A percentile compares a stretch with the other conserved stretches of the same genome.
These are phyloP conservation scores for Xerocomus nothofagi DNA, from an alignment of 1,284 basidiomycete genomes.

Conservation along the genomic window DNA sequence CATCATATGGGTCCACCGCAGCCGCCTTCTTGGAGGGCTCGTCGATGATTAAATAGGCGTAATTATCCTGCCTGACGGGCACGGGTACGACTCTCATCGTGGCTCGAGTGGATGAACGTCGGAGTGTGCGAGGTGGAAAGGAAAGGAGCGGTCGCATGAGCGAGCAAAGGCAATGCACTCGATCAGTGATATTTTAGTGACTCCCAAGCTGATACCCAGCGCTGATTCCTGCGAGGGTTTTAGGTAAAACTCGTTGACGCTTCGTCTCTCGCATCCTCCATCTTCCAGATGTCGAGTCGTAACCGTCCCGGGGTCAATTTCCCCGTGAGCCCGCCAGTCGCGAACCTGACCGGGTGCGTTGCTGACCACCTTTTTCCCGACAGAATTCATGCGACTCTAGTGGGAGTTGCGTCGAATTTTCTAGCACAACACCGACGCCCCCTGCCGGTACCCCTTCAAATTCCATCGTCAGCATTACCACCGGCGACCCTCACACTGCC, in stretches of 20 bases:
- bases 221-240: constrained; percentile 4
- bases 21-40: constrained; percentile 69
- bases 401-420: too few species aligned
- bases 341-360: background rate
- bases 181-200: constrained; percentile 18
- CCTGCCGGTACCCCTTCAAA: too few species aligned
- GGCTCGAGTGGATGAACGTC: background rate
- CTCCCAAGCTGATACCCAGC: constrained; percentile 3
- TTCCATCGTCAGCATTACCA: too few species aligned
- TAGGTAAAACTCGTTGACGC: background rate
- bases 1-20: constrained; percentile 82
- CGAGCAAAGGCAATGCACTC: constrained; percentile 20
- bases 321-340: constrained; percentile 2
- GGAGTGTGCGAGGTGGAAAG: constrained; percentile 13
- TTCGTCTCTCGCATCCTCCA: background rate
- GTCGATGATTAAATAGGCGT: constrained; percentile 86
- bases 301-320: background rate
- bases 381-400: too few species aligned
- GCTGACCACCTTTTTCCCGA: constrained; percentile 9
- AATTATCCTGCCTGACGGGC: constrained; percentile 82
- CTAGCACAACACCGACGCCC: too few species aligned
- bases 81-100: constrained; percentile 76
- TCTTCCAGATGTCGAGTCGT: constrained; percentile 6
- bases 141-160: constrained; percentile 26
- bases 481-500: too few species aligned